Percentiles rank a stretch among this genome's conserved stretches.
These are phyloP conservation scores for Trichoderma pleuroti DNA, from an alignment of 2,329 filamentous ascomycete species.

Conservation along the genomic window DNA sequence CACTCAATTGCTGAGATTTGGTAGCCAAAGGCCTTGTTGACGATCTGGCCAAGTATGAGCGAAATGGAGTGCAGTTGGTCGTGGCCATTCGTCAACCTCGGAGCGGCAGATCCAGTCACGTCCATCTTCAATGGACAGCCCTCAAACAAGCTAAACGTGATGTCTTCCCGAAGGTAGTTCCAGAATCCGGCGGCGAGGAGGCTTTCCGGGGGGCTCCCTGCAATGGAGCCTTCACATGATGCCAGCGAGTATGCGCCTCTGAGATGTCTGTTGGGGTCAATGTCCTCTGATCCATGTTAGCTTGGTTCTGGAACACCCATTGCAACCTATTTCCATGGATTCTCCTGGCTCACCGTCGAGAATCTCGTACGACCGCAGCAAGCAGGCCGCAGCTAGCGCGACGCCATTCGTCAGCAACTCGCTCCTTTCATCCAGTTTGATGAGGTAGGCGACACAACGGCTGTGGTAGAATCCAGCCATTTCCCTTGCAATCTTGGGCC, in stretches of 20 bases:
- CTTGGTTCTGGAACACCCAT: not conserved
- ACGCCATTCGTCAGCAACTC: constrained; percentile 34
- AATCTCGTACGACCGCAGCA: constrained; percentile 49
- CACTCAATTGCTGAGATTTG: constrained; percentile 21
- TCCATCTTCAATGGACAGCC: constrained; percentile 41
- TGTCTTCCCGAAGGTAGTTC: constrained; percentile 52
- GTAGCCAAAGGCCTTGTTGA: constrained; percentile 38
- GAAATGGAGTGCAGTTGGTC: constrained; percentile 41
- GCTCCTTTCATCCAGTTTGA: constrained; percentile 34
- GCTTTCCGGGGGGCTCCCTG: constrained; percentile 25
- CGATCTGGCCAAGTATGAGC: constrained; percentile 40
- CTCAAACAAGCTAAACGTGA: constrained; percentile 50
- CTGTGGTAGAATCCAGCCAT: constrained; percentile 40
- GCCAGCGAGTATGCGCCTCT: constrained; percentile 46
- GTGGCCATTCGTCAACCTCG: constrained; percentile 22
- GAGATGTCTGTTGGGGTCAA: constrained; percentile 43
- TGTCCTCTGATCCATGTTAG: constrained; percentile 26
- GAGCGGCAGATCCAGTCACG: constrained; percentile 22
- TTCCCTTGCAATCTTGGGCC: constrained; percentile 24
- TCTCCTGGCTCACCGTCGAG: constrained; percentile 36
- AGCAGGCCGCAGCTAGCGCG: constrained; percentile 44
- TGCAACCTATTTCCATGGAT: not conserved
- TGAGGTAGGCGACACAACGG: constrained; percentile 38
- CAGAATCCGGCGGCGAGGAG: constrained; percentile 44
- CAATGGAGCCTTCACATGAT: constrained; percentile 27